Evolutionary conservation across 116 monocot species (phyloP).

Genomic region (Cymodocea nodosa): DNA sequence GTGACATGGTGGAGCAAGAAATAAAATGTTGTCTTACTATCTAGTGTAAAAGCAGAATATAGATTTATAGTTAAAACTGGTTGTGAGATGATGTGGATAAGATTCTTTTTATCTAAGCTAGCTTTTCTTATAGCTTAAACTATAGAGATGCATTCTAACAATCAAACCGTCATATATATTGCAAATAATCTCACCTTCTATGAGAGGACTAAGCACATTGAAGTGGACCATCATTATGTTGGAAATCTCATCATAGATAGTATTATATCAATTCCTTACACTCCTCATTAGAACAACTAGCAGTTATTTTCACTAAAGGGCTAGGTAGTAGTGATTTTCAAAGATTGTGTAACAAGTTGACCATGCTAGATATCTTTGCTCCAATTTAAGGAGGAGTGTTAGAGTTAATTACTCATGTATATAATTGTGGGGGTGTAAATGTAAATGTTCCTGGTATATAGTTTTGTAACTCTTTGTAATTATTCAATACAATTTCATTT

Average conservation of each 20-base stretch:
- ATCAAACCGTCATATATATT: neutral
- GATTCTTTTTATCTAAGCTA: neutral
- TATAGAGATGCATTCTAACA: neutral
- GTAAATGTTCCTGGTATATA: no score
- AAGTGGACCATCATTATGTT: neutral
- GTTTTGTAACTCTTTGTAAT: no score
- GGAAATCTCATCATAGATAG: neutral
- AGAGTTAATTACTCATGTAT: no score
- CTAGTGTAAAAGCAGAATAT: slow-evolving; percentile 1
- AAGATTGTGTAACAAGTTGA: neutral
- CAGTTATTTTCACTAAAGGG: neutral
- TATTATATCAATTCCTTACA: neutral
- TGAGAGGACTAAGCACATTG: slow-evolving; percentile 7
- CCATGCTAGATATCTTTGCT: neutral
- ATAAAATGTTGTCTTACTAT: neutral
- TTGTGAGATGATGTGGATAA: neutral
- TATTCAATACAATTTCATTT: no score
- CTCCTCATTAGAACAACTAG: neutral
- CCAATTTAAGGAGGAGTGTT: neutral
- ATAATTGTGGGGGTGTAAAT: no score
- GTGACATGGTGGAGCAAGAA: slow-evolving; percentile 1
- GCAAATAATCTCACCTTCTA: neutral
- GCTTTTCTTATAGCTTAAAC: neutral
- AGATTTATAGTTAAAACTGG: neutral
- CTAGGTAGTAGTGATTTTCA: neutral